Evolutionary conservation across 306 rosid species (phyloP).

Genomic region (Argentina anserina): DNA sequence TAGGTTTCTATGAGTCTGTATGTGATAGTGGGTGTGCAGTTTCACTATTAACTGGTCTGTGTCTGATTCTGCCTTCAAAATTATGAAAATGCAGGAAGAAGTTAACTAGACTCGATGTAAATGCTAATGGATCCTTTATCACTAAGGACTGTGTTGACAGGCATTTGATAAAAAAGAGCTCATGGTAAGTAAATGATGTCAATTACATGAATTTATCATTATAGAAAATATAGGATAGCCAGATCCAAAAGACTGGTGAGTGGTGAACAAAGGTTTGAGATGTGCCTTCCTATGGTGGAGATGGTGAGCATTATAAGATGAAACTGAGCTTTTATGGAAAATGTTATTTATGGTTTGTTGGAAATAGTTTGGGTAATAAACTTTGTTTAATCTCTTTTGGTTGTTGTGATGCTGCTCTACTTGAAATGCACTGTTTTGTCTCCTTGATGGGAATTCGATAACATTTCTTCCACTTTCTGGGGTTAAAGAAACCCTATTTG

Average conservation of each 20-base stretch:
- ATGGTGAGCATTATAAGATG: background rate
- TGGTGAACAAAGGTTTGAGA: background rate
- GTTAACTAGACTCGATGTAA: slow-evolving; percentile 69
- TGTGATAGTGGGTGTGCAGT: background rate
- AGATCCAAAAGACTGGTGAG: background rate
- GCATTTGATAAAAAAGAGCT: slow-evolving; percentile 64
- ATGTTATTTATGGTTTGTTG: background rate
- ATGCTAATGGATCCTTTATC: slow-evolving; percentile 74
- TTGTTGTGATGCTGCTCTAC: background rate
- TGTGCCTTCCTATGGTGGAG: background rate
- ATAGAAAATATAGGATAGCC: background rate
- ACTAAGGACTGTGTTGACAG: slow-evolving; percentile 69
- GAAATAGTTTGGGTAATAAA: background rate
- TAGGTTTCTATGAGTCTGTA: background rate
- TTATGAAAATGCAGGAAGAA: slow-evolving; percentile 65
- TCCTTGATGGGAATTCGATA: background rate
- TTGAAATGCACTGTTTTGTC: background rate
- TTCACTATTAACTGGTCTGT: background rate
- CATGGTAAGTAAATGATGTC: slow-evolving; percentile 58
- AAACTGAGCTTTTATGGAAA: background rate
- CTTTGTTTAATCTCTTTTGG: background rate
- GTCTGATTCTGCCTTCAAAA: slow-evolving; percentile 16
- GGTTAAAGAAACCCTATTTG: background rate
- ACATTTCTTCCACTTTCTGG: background rate
- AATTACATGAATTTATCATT: slow-evolving; percentile 5